Evolutionary conservation across 139 green algal genomes (phyloP).

Genomic region (Desmodesmus armatus): DNA sequence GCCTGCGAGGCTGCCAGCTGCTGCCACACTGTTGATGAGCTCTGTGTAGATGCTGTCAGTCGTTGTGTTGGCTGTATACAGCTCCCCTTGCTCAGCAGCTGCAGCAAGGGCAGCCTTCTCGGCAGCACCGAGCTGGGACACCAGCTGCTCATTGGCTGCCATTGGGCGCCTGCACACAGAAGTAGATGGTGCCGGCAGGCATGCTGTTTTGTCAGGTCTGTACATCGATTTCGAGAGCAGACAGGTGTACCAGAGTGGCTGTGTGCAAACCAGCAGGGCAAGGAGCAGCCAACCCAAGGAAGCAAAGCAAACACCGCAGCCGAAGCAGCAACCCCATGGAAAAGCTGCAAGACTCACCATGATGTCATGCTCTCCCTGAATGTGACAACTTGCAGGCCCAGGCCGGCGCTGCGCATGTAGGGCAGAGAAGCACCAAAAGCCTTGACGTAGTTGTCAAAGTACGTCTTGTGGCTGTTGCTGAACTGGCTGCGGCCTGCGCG

Average conservation of each 20-base stretch:
- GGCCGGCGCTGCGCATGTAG: neutral
- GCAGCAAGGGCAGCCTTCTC: neutral
- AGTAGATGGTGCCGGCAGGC: no score
- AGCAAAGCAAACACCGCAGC: no score
- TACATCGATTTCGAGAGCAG: no score
- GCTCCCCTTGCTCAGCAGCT: no score
- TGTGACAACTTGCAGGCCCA: neutral
- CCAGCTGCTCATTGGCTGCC: neutral
- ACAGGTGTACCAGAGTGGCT: no score
- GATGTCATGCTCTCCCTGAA: neutral
- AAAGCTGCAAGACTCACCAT: neutral
- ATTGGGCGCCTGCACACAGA: neutral
- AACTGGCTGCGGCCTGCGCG: conserved; percentile 6
- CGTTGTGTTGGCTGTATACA: no score
- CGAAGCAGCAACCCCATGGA: no score
- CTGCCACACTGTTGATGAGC: no score
- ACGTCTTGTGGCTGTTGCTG: neutral
- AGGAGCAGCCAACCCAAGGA: no score
- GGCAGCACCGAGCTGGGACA: neutral
- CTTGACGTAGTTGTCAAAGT: neutral
- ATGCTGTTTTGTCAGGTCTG: no score
- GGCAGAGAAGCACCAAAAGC: conserved; percentile 2
- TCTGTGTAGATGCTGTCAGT: no score
- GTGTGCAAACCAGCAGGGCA: no score
- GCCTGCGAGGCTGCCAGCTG: neutral